Base-by-base conservation (phyloP, 1,284 basidiomycete species). In the Laetiporus sulphureus region DNA sequence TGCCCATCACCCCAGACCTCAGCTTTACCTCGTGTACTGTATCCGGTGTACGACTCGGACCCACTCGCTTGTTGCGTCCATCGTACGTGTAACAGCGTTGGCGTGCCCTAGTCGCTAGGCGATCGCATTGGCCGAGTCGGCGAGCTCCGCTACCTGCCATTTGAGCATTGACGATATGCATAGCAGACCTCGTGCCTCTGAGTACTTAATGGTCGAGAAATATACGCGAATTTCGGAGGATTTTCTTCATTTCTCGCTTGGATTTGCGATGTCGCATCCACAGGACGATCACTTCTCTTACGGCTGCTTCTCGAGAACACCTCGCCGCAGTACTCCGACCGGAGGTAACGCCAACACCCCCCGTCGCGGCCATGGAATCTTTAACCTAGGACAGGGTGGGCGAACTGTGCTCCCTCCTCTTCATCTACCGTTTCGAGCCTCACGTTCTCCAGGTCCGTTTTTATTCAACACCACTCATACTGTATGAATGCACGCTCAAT, bases 381-480 rank as follows among this genome's bases (percentile, higher is more conserved):
- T 84, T 54, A 53, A 53, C 54, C 51, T 72, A 72, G 69, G 79
- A 73, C 81, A 84, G 79, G 83, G 83, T 86, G 83, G 81, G 83
- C 80, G 81, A 76, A 78, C 79, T 71, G 75, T 81, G 70, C 79
- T 87, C 64, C 84, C 84, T 78, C 80, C 84, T 76, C 72, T 87
- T 75, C 75, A 78, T 73, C 73, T 79, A 68, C 76, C 77, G 55
- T 83, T 85, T 79, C 83, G 83, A 79, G 79, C 76, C 74, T 84
- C 79, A 83, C 77, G 72, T 77, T 81, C 80, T 80, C 75, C 83
- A 86, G 83, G 83, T 86, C 76, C 74, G 83, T 83, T 69, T 66
- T 66, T 66, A 65, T 72, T 62, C 62, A 49, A 49, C 50, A 48
- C 43, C 41, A 49, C 48, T 51, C 48, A 52, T 40, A 51, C 41